Conservation (phyloP, 768 basidiomycete species). For the Collybiopsis luxurians region DNA sequence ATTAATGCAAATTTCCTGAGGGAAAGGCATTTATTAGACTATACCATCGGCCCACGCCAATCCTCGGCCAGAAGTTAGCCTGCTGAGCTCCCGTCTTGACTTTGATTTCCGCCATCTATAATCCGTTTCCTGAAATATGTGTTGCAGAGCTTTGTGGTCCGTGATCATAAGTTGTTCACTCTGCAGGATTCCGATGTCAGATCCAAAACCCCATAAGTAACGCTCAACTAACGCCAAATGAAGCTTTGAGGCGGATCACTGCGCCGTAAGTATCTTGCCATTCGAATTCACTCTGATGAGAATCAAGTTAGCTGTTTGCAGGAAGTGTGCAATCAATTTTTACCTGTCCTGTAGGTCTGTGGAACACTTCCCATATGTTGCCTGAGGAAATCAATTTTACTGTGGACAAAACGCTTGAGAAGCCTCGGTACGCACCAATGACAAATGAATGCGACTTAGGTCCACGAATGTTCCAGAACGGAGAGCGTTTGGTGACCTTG, state of each 20-base stretch:
- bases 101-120: constrained; percentile 26
- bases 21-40: background rate
- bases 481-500: background rate
- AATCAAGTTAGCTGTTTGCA: no score
- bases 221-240: background rate
- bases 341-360: constrained; percentile 4
- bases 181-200: constrained; percentile 8
- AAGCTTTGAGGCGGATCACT: background rate
- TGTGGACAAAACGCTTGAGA: no score
- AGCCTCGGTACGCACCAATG: background rate
- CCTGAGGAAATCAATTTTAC: background rate
- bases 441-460: background rate
- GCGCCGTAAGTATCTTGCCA: constrained; percentile 9
- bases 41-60: constrained; percentile 27
- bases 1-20: background rate
- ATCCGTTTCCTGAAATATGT: constrained; percentile 27
- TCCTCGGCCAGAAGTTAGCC: constrained; percentile 22
- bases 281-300: background rate
- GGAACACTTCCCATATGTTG: constrained; percentile 3
- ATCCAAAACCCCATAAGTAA: background rate
- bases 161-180: constrained; percentile 24
- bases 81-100: constrained; percentile 14
- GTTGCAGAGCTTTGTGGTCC: constrained; percentile 30
- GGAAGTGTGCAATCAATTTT: background rate
- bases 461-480: constrained; percentile 8